Conservation (phyloP, 2,329 filamentous ascomycete species). For the Pseudonectria buxi region DNA sequence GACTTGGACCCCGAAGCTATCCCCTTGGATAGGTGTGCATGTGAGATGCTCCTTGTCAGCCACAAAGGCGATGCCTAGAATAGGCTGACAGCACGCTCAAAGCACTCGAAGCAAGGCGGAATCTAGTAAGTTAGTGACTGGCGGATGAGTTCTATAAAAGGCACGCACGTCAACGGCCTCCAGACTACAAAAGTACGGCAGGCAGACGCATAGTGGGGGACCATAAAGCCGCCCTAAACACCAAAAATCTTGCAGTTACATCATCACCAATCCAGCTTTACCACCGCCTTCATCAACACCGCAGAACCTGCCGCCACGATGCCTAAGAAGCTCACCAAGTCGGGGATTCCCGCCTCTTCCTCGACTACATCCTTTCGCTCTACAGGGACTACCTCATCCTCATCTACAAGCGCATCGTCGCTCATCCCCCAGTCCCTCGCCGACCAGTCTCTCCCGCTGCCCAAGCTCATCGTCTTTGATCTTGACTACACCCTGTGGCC, state of each 20-base stretch:
- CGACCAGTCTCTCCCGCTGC: conserved; percentile 59
- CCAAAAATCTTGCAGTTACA: conserved; percentile 3
- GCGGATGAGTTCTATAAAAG: no score
- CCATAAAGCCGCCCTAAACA: not conserved
- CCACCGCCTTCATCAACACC: not conserved
- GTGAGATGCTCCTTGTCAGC: no score
- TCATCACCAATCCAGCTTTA: not conserved
- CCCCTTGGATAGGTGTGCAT: no score
- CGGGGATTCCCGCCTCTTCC: conserved; percentile 13
- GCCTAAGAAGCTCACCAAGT: conserved; percentile 29
- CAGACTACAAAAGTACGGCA: no score
- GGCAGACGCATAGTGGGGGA: no score
- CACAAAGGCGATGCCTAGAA: no score
- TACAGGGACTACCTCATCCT: conserved; percentile 19
- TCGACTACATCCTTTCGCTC: conserved; percentile 15
- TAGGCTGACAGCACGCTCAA: no score
- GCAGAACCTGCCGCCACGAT: conserved; percentile 12
- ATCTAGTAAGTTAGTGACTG: no score
- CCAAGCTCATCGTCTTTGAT: conserved; percentile 83
- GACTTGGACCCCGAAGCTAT: no score
- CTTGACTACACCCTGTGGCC: conserved; percentile 99
- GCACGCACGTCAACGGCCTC: no score
- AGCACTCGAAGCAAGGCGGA: no score
- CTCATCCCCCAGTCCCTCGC: conserved; percentile 36
- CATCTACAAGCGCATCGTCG: conserved; percentile 21